phyloP scores from a whole-genome alignment of 495 filamentous ascomycete species.

The Physcia stellaris region DNA sequence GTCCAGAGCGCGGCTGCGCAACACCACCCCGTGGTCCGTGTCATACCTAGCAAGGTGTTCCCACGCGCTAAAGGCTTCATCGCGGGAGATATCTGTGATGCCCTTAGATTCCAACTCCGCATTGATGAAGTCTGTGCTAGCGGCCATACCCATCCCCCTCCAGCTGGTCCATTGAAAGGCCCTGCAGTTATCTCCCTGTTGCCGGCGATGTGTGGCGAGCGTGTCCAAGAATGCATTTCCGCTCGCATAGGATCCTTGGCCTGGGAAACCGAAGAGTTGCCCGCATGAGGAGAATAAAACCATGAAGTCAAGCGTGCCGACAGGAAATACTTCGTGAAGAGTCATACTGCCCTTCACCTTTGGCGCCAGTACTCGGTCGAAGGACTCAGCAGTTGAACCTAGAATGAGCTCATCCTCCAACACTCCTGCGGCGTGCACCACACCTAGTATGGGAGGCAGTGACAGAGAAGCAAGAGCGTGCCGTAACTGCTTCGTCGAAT shows the following conservation, averaged over 20 bases:
- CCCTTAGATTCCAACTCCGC: constrained; percentile 29
- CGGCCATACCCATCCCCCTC: constrained; percentile 29
- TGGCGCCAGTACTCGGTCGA: constrained; percentile 23
- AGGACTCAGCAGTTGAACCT: constrained; percentile 21
- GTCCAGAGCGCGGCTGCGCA: constrained; percentile 18
- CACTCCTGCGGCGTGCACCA: constrained; percentile 35
- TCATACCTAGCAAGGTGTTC: constrained; percentile 21
- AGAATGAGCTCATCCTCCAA: constrained; percentile 27
- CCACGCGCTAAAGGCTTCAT: constrained; percentile 34
- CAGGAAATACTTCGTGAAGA: constrained; percentile 25
- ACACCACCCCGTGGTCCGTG: constrained; percentile 24
- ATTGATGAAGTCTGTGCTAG: constrained; percentile 25
- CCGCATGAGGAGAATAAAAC: constrained; percentile 26
- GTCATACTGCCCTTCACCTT: constrained; percentile 29
- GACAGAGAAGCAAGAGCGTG: constrained; percentile 14
- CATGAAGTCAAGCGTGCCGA: constrained; percentile 23
- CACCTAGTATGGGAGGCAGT: constrained; percentile 26
- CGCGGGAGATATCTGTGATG: constrained; percentile 26
- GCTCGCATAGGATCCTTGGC: constrained; percentile 23
- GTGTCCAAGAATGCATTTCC: constrained; percentile 27
- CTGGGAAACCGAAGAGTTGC: constrained; percentile 23
- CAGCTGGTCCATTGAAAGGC: constrained; percentile 32
- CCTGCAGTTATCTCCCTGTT: constrained; percentile 24
- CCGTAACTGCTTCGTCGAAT: constrained; percentile 9
- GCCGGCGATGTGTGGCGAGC: constrained; percentile 20